phyloP scores from a whole-genome alignment of 179 eudicot genomes.

The Silene vulgaris region DNA sequence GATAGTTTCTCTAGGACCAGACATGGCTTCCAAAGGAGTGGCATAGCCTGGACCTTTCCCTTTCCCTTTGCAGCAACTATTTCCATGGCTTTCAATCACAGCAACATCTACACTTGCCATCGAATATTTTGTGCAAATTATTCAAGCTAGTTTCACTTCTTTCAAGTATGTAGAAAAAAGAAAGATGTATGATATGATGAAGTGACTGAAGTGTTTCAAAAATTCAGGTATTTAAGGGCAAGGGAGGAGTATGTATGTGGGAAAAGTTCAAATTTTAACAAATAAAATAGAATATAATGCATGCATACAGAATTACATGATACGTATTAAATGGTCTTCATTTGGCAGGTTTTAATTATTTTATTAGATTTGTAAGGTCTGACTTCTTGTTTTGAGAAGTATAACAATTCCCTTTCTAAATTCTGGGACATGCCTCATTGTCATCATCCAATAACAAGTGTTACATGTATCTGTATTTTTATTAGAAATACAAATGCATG shows the following conservation, averaged over 20 bases:
- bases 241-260: neutral
- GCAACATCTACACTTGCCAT: slow-evolving; percentile 47
- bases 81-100: slow-evolving; percentile 32
- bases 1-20: slow-evolving; percentile 71
- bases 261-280: neutral
- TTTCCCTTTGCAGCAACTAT: slow-evolving; percentile 33
- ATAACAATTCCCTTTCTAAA: neutral
- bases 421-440: neutral
- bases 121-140: neutral
- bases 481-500: too few relatives aligned
- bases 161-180: neutral
- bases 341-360: neutral
- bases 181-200: neutral
- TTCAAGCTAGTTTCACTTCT: too few relatives aligned
- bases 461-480: neutral
- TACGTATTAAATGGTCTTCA: neutral
- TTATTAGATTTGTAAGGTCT: neutral
- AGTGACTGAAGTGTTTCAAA: neutral
- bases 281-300: neutral
- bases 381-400: neutral
- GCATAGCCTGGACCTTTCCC: slow-evolving; percentile 74
- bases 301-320: neutral
- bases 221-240: neutral
- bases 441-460: neutral
- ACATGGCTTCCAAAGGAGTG: slow-evolving; percentile 76